Base-by-base conservation (phyloP, 2,329 filamentous ascomycete species). In the Hypoxylon sp. region DNA sequence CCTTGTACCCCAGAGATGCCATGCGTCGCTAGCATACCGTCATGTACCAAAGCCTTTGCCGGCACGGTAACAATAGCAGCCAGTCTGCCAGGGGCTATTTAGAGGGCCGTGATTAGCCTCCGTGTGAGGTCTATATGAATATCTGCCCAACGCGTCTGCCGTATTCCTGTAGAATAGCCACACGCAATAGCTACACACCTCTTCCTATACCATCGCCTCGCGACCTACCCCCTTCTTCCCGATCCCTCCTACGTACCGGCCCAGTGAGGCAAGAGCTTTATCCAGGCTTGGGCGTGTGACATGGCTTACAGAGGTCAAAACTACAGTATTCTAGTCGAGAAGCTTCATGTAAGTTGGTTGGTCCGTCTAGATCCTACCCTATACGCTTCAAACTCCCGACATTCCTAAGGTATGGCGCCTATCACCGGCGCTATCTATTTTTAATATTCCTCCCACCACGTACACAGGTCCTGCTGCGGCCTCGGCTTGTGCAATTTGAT, bases 311-410 rank as follows among this genome's bases (percentile, higher is more conserved):
- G 58, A 53, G 52, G 54, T 54, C 62, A 57, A 64, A 50, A 62
- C 55, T 67, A 65, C 63, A 64, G 63, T 52, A 55, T 63, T 51
- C 55, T 63, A 38, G 58, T 62, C 38, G 45, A 64, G 41, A 59
- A 63, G 38, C 63, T 66, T 60, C 63, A 67, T 58, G 67, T 70
- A 66, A 62, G 67, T 70, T 58, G 42, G 41, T 55, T 56, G 52
- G 53, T 47, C 47, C 18, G 55, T 55, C 50, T 48, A 51, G 48
- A 61, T 60, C 23, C 50, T 57, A 47, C 33, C 41, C 35, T 48
- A 31, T 40, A 50, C 55, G 40, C 33, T 31, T 46, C 46, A 43
- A 18, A 40, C 13, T 35, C 55, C 59, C 33, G 50, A 49, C 20
- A 43, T 43, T 15, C 35, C 62, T 42, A 48, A 55, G 53, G 48